Base-by-base conservation (phyloP, 139 green algal species). In the Coccomyxa sp. region DNA sequence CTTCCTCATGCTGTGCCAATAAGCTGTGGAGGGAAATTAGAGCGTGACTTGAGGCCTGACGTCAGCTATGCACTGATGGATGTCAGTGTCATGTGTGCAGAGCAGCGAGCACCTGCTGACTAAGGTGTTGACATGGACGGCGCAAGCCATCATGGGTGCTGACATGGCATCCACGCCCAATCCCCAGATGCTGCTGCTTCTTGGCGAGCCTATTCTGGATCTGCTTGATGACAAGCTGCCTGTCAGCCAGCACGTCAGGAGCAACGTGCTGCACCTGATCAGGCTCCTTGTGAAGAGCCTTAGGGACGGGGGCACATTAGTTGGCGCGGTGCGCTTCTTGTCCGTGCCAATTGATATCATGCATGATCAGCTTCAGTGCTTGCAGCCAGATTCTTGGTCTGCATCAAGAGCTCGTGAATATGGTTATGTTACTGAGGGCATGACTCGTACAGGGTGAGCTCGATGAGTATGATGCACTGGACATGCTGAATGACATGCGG, bases 91-190 rank as follows among this genome's bases (percentile, higher is more conserved):
- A n/a, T n/a, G n/a, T n/a, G 8, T 73, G 75, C 75, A 79, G 75
- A 40, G 75, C 35, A 38, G 58, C 12, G 55, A 73, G 8, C 36
- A 73, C 55, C 75, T 73, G 35, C 24, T 79, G 55, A 73, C 54
- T 54, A 36, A 55, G 0, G 44, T 73, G 27, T 55, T 79, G 75
- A 35, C 73, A 10, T 54, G 44, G 35, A 68, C 73, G 14, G 39
- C 68, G 29, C 68, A 37, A 24, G 69, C 36, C 55, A 71, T 50
- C 18, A 18, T 64, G 2, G 50, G 50, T 22, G 18, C 50, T 3
- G 22, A 18, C 50, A 18, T 64, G 3, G 35, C 69, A 41, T 35
- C 35, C 27, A 35, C 29, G 54, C 75, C 69, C 27, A 27, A 54
- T 37, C 9, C 16, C 8, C 22, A 73, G 39, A 34, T 8, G 35